Base-by-base conservation (phyloP, 257 asterid genomes). In the Schizonepeta tenuifolia region DNA sequence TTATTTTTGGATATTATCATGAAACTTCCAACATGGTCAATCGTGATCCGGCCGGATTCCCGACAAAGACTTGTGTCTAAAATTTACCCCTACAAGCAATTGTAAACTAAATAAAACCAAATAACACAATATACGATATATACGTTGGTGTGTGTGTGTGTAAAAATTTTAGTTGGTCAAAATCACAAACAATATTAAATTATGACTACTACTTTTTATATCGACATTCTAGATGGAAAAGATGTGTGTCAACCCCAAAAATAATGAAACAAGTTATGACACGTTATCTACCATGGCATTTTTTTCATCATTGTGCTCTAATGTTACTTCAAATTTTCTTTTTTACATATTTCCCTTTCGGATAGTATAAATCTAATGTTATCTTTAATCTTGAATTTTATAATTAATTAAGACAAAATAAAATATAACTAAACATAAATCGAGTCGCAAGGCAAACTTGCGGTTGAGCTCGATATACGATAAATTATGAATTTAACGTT, bases 211-310 rank as follows among this genome's bases (percentile, higher is more conserved):
- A 74, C 15, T 40, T 75, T 65, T 24, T 57, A 33, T 64, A 54
- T 79, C 58, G 84, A 76, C 80, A 73, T 79, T 76, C 70, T 76
- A 63, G 80, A 72, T 4, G 12, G 22, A 36, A 72, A 58, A 14
- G 35, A 53, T 68, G 60, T 41, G 67, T 77, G 82, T 81, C 82
- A 81, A 77, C 80, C 69, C 80, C 55, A 22, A 69, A 65, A 61
- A 28, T 57, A 64, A 57, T 73, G 47, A 65, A 67, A 35, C 66
- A 72, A 76, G 62, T 54, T 55, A 67, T 62, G 75, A 79, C 80
- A 76, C 68, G 31, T 47, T 69, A 72, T 62, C 70, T 69, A 79
- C 77, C 72, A 17, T 38, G 33, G 7, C 26, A 44, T 12, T 43
- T 64, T 50, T 59, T 56, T 60, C 41, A 22, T n/a, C 46, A 53